Percentiles rank a stretch among this genome's conserved stretches.
phyloP scores from a whole-genome alignment of 768 basidiomycete species.

The Daedaleopsis nitida region DNA sequence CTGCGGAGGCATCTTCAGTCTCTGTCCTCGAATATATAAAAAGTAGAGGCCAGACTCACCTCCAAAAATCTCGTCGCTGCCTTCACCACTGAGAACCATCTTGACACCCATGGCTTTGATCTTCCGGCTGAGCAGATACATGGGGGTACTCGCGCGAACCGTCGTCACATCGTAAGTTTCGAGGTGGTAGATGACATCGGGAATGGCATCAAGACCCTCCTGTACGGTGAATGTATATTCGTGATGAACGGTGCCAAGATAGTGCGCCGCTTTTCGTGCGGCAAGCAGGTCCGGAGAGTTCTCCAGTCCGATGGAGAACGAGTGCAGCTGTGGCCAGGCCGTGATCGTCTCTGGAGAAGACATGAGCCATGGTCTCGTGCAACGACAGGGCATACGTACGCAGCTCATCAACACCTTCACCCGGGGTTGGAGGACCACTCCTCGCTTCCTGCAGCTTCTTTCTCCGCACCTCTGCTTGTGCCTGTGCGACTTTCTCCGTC shows the following conservation, averaged over 20 bases:
- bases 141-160: conserved; percentile 95
- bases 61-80: conserved; percentile 96
- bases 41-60: conserved; percentile 46
- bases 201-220: conserved; percentile 95
- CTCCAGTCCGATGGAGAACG: conserved; percentile 94
- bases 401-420: conserved; percentile 47
- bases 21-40: conserved; percentile 7
- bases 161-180: conserved; percentile 99
- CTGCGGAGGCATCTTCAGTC: conserved; percentile 38
- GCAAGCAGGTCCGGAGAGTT: conserved; percentile 95
- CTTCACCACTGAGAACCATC: conserved; percentile 98
- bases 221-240: conserved; percentile 98
- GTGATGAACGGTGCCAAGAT: conserved; percentile 93
- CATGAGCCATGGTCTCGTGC: not conserved
- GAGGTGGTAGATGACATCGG: conserved; percentile 96
- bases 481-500: conserved; percentile 86
- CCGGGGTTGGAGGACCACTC: conserved; percentile 58
- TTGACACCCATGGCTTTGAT: conserved; percentile 99
- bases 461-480: conserved; percentile 73
- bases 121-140: conserved; percentile 97
- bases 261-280: conserved; percentile 90
- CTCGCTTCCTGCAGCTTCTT: conserved; percentile 52
- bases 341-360: conserved; percentile 62
- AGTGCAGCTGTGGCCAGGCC: conserved; percentile 95
- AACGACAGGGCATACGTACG: conserved; percentile 39